Percentiles rank a stretch among this genome's conserved stretches.
phyloP scores from a whole-genome alignment of 805 yeast genomes.

The Grigorovia jiainica region DNA sequence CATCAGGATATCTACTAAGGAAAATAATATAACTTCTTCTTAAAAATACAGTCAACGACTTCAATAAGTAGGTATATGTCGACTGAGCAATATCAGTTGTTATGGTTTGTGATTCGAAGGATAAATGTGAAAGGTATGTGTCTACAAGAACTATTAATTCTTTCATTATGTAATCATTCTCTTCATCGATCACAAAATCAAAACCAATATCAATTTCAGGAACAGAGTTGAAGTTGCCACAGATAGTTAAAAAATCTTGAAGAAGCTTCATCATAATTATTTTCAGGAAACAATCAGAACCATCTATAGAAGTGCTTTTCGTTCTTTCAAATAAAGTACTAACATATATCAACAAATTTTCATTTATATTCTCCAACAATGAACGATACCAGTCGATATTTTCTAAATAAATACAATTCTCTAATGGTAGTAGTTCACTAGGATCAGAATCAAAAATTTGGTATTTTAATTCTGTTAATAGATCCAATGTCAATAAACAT shows the following conservation, averaged over 20 bases:
- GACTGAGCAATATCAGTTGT: background rate
- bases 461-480: constrained; percentile 31
- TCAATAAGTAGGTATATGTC: background rate
- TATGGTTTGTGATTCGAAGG: background rate
- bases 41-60: constrained; percentile 13
- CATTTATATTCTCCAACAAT: constrained; percentile 1
- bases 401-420: background rate
- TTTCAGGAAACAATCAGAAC: background rate
- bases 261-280: constrained; percentile 8
- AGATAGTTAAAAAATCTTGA: constrained; percentile 9
- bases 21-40: constrained; percentile 12
- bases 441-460: constrained; percentile 1
- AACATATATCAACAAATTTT: constrained; percentile 7
- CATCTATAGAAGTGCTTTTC: background rate
- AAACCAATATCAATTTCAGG: background rate
- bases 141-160: background rate
- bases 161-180: background rate
- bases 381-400: constrained; percentile 5
- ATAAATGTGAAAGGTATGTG: background rate
- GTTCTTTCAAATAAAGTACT: constrained; percentile 1
- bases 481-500: constrained; percentile 47
- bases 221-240: background rate
- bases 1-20: constrained; percentile 9
- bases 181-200: background rate
- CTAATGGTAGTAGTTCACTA: background rate